Evolutionary conservation across 768 basidiomycete species (phyloP).

Genomic region (Termitomyces sp.): DNA sequence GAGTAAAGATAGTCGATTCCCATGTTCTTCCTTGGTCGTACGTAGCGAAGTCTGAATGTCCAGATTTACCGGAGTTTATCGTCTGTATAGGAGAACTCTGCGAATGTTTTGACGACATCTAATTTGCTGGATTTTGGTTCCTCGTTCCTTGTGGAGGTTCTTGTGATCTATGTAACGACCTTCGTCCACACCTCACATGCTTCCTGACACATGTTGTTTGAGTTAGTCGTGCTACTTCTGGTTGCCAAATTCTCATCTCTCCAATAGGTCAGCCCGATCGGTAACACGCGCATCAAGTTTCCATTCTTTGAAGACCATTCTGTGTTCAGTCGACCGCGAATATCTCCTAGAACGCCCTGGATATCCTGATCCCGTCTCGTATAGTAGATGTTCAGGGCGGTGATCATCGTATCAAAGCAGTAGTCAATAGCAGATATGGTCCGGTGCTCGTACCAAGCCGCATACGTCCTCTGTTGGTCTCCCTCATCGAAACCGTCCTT

Average conservation of each 20-base stretch:
- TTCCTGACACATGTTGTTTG: slow-evolving; percentile 33
- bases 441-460: slow-evolving; percentile 9
- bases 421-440: slow-evolving; percentile 13
- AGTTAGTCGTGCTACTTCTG: slow-evolving; percentile 39
- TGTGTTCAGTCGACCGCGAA: slow-evolving; percentile 22
- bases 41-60: slow-evolving; percentile 18
- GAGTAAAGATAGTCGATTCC: slow-evolving; percentile 24
- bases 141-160: slow-evolving; percentile 13
- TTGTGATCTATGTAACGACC: slow-evolving; percentile 27
- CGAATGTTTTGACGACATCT: slow-evolving; percentile 30
- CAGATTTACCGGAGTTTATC: slow-evolving; percentile 25
- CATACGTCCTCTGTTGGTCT: slow-evolving; percentile 13
- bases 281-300: slow-evolving; percentile 40
- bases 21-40: slow-evolving; percentile 13
- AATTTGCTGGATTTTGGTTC: slow-evolving; percentile 8
- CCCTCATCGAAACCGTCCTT: slow-evolving; percentile 15
- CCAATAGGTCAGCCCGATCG: slow-evolving; percentile 38
- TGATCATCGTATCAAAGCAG: slow-evolving; percentile 25
- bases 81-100: slow-evolving; percentile 29
- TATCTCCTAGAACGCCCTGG: slow-evolving; percentile 1
- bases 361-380: background rate
- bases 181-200: slow-evolving; percentile 36
- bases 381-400: slow-evolving; percentile 25
- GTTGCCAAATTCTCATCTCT: slow-evolving; percentile 15
- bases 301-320: slow-evolving; percentile 31